A percentile compares a stretch with the other conserved stretches of the same genome.
These are phyloP conservation scores for Heliocybe sulcata DNA, from an alignment of 1,284 basidiomycete species.

Conservation along the genomic window DNA sequence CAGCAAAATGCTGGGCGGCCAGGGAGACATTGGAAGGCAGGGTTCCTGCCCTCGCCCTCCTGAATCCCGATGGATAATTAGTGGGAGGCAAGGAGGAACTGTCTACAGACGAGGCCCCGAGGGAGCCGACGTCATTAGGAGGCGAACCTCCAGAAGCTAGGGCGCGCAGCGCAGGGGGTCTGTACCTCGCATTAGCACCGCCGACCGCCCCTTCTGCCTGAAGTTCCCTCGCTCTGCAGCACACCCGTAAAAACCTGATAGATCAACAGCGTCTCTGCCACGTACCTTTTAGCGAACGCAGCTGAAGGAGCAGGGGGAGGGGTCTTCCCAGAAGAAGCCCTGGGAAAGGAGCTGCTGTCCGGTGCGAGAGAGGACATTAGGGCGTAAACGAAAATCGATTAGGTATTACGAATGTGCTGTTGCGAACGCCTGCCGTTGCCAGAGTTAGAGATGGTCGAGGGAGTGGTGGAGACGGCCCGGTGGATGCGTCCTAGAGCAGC, in stretches of 20 bases:
- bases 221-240: constrained; percentile 68
- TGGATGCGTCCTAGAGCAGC: not conserved
- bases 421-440: constrained; percentile 2
- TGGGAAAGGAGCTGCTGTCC: constrained; percentile 67
- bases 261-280: constrained; percentile 4
- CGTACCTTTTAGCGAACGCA: constrained; percentile 79
- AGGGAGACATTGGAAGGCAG: constrained; percentile 84
- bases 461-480: constrained; percentile 7
- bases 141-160: constrained; percentile 64
- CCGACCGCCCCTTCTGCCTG: constrained; percentile 64
- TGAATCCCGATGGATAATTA: constrained; percentile 72
- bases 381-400: constrained; percentile 64
- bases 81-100: constrained; percentile 50
- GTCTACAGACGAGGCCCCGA: constrained; percentile 50
- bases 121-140: constrained; percentile 54
- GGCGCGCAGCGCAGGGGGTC: constrained; percentile 73
- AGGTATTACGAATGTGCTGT: constrained; percentile 66
- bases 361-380: constrained; percentile 78
- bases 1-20: constrained; percentile 75
- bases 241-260: not conserved
- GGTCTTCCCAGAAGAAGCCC: constrained; percentile 77
- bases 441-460: constrained; percentile 3
- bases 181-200: constrained; percentile 49
- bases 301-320: constrained; percentile 86
- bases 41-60: constrained; percentile 84